phyloP scores from a whole-genome alignment of 176 grass and related monocot genomes.

The Alloteropsis semialata region DNA sequence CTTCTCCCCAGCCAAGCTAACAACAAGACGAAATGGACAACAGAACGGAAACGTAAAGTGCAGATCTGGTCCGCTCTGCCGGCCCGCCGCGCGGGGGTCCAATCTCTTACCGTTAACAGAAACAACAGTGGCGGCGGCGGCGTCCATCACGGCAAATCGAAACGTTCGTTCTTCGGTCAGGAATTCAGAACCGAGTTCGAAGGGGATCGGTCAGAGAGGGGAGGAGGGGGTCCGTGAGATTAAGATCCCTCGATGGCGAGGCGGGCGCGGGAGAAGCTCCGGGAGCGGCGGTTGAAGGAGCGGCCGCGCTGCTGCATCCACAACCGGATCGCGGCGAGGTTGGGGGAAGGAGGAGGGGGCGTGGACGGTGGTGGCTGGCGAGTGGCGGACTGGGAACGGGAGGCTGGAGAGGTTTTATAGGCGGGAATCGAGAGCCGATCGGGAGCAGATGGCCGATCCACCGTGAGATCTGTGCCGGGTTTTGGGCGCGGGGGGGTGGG shows the following conservation, averaged over 20 bases:
- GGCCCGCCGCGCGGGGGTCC: neutral
- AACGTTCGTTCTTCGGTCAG: neutral
- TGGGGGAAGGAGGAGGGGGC: neutral
- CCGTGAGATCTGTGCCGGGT: slow-evolving; percentile 35
- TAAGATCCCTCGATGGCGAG: slow-evolving; percentile 87
- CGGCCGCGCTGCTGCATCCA: slow-evolving; percentile 78
- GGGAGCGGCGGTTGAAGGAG: slow-evolving; percentile 66
- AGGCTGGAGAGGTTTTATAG: slow-evolving; percentile 13
- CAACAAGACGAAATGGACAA: neutral
- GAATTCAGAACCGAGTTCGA: neutral
- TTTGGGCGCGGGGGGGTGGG: too few relatives aligned
- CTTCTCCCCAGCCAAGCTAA: neutral
- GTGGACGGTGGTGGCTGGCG: neutral
- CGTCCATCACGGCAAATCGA: slow-evolving; percentile 25
- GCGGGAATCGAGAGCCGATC: neutral
- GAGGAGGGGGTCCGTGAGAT: neutral
- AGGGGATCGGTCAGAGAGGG: neutral
- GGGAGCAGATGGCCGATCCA: neutral
- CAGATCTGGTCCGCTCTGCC: slow-evolving; percentile 24
- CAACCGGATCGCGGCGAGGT: slow-evolving; percentile 23
- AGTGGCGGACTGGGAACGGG: neutral
- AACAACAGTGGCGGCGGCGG: slow-evolving; percentile 18
- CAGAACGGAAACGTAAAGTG: neutral
- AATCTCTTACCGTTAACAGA: slow-evolving; percentile 47
- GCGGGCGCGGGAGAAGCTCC: slow-evolving; percentile 92